Evolutionary conservation across 75 land plant genomes (phyloP).

Genomic region (Cupressus sempervirens): DNA sequence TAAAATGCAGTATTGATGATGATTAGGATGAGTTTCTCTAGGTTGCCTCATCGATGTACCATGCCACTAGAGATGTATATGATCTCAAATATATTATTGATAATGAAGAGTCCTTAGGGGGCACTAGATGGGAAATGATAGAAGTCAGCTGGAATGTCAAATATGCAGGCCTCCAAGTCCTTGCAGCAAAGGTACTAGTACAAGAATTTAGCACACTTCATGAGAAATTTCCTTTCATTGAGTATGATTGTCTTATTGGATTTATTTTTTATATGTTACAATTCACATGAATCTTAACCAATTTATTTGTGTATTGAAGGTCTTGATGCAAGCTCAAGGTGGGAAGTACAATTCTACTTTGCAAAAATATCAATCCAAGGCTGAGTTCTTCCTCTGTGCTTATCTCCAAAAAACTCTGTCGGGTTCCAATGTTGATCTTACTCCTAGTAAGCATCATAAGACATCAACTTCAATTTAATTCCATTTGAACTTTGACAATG

Average conservation of each 20-base stretch:
- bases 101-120: slow-evolving; percentile 40
- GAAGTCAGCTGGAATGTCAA: slow-evolving; percentile 66
- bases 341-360: slow-evolving; percentile 20
- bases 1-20: background rate
- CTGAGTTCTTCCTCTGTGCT: slow-evolving; percentile 49
- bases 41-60: slow-evolving; percentile 58
- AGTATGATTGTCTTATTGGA: background rate
- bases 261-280: background rate
- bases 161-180: slow-evolving; percentile 51
- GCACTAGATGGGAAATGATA: slow-evolving; percentile 49
- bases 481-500: too few relatives aligned
- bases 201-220: background rate
- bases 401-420: slow-evolving; percentile 36
- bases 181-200: slow-evolving; percentile 48
- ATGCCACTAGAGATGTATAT: slow-evolving; percentile 35
- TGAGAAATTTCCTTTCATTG: background rate
- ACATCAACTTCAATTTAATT: background rate
- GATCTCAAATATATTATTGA: slow-evolving; percentile 39
- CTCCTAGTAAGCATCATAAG: slow-evolving; percentile 32
- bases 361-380: slow-evolving; percentile 41
- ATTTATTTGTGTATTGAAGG: background rate
- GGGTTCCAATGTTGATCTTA: slow-evolving; percentile 41
- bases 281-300: background rate
- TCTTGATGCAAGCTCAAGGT: slow-evolving; percentile 26
- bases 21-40: slow-evolving; percentile 53